phyloP scores from a whole-genome alignment of 495 filamentous ascomycete species.

The Emericellopsis terricola region DNA sequence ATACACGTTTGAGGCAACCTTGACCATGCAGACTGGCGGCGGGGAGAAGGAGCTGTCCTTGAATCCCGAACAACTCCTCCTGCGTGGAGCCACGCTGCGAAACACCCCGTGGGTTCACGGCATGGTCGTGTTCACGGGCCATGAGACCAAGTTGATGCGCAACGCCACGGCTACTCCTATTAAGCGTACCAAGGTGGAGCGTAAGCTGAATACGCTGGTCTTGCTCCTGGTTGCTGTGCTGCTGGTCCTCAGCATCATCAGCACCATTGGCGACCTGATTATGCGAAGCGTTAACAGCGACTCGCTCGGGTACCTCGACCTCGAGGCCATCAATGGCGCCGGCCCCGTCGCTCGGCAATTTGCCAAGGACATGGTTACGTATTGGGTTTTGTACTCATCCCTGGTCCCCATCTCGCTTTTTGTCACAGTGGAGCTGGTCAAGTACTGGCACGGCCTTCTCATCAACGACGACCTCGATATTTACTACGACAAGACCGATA shows the following conservation, averaged over 20 bases:
- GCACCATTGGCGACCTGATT: constrained; percentile 80
- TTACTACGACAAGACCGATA: constrained; percentile 91
- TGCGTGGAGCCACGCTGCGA: constrained; percentile 83
- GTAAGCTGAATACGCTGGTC: constrained; percentile 83
- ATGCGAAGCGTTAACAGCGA: constrained; percentile 39
- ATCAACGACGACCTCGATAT: constrained; percentile 97
- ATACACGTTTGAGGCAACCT: constrained; percentile 94
- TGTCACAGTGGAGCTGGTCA: constrained; percentile 94
- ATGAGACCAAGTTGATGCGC: constrained; percentile 98
- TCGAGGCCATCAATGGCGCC: constrained; percentile 24
- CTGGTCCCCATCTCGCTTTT: constrained; percentile 94
- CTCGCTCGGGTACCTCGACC: constrained; percentile 53
- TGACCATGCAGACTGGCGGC: constrained; percentile 83
- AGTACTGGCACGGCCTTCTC: constrained; percentile 91
- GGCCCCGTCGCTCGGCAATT: constrained; percentile 55
- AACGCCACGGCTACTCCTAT: constrained; percentile 96
- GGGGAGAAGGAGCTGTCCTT: constrained; percentile 88
- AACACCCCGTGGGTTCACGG: constrained; percentile 98
- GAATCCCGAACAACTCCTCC: constrained; percentile 47
- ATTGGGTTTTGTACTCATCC: constrained; percentile 97
- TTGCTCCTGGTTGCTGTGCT: constrained; percentile 77
- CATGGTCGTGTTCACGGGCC: constrained; percentile 92
- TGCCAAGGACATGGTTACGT: constrained; percentile 88
- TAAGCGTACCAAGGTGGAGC: constrained; percentile 90
- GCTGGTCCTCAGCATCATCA: constrained; percentile 66